Evolutionary conservation across 257 asterid genomes (phyloP), one percentile per base, ranked within the genome.

Genomic region (Penstemon barbatus): DNA sequence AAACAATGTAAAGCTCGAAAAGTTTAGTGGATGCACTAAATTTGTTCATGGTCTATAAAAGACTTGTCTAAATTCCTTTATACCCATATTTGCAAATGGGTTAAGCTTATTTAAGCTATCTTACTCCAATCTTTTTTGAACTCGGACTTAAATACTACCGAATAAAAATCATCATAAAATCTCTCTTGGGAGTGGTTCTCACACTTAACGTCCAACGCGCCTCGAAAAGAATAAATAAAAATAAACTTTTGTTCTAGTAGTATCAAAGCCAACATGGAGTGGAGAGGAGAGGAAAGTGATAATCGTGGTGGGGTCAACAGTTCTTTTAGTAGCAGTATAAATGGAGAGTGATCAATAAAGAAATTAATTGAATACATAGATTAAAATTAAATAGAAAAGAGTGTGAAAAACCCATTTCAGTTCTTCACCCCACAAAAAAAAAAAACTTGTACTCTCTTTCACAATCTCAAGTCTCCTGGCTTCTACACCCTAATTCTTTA

Each of bases 231-330:
- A 25, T 25, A 1, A 2, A 25, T 25, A 25, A 68, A 63, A 74
- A 39, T 43, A 54, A 54, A 8, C 13, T 18, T n/a, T 40, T 6
- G 45, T 19, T n/a, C 46, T 58, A 58, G 61, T 38, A 67, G 69
- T 19, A 73, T 63, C 65, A 64, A 71, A 69, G 58, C 77, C 70
- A 74, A 70, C 82, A 70, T 78, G 79, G 77, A 69, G 71, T 78
- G 79, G 77, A 69, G 71, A 52, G 66, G 68, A 15, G 62, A 73
- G 46, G 64, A 61, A 69, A 65, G 59, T 60, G 74, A 76, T 69
- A 69, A 66, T 76, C 44, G 81, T 73, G 78, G 84, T 76, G 79
- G 84, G 82, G 78, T 67, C 85, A 66, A 36, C 42, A 52, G 52
- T 65, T 55, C 71, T 44, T 73, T 69, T 10, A 45, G 69, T 65